Conservation (phyloP, 257 asterid genomes). For the Fraxinus cuspidata region DNA sequence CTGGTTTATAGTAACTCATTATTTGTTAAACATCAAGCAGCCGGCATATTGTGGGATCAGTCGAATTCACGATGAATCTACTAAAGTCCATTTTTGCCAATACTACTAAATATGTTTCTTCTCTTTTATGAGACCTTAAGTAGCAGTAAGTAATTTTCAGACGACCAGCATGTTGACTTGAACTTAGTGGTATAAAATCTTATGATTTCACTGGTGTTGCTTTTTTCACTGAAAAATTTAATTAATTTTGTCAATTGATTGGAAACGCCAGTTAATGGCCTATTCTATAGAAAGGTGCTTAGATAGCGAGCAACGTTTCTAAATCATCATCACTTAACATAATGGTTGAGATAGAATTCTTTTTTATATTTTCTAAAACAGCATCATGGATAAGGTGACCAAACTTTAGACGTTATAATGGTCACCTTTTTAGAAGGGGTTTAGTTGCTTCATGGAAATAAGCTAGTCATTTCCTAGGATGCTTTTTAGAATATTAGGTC, state of each 20-base stretch:
- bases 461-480: background rate
- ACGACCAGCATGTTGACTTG: constrained; percentile 4
- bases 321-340: background rate
- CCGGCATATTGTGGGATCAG: background rate
- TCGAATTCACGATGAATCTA: background rate
- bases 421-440: background rate
- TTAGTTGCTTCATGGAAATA: background rate
- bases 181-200: background rate
- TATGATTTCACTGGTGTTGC: background rate
- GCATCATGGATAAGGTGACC: background rate
- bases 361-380: constrained; percentile 4
- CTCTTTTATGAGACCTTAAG: background rate
- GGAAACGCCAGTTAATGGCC: background rate
- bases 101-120: background rate
- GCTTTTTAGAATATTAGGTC: constrained; percentile 3
- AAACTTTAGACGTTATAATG: background rate
- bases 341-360: background rate
- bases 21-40: background rate
- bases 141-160: background rate
- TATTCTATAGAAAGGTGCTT: background rate
- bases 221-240: background rate
- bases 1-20: background rate
- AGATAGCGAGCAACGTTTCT: background rate
- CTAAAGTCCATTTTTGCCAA: background rate
- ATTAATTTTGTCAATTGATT: background rate